Evolutionary conservation across 2,329 filamentous ascomycete genomes (phyloP).

Genomic region (Neofusicoccum cordaticola): DNA sequence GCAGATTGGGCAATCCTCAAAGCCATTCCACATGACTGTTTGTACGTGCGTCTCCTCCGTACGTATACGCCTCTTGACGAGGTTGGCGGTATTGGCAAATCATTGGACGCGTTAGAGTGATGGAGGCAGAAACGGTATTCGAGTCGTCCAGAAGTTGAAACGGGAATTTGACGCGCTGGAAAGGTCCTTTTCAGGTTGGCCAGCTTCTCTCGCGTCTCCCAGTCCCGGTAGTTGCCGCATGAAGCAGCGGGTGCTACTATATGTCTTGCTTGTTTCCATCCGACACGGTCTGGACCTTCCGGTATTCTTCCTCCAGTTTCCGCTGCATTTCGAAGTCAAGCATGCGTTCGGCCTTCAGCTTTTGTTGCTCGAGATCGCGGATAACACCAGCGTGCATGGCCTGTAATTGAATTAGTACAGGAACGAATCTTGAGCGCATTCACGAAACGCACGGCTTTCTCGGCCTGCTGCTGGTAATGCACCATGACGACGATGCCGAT

Average conservation of each 20-base stretch:
- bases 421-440: slow-evolving; percentile 19
- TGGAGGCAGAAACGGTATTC: too few species aligned
- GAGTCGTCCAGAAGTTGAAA: too few species aligned
- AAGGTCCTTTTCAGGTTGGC: neutral
- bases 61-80: too few species aligned
- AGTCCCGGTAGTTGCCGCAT: neutral
- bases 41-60: too few species aligned
- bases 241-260: neutral
- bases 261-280: slow-evolving; percentile 23
- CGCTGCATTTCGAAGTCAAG: slow-evolving; percentile 93
- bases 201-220: neutral
- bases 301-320: slow-evolving; percentile 82
- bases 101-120: too few species aligned
- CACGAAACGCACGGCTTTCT: slow-evolving; percentile 66
- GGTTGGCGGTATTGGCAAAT: too few species aligned
- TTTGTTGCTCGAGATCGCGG: slow-evolving; percentile 91
- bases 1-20: neutral
- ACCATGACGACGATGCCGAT: slow-evolving; percentile 77
- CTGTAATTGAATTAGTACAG: slow-evolving; percentile 44
- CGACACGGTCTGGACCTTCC: slow-evolving; percentile 78
- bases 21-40: neutral
- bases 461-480: slow-evolving; percentile 81
- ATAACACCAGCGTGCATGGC: slow-evolving; percentile 95
- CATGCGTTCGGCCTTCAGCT: slow-evolving; percentile 83
- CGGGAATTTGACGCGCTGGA: too few species aligned